Evolutionary conservation across 2,329 filamentous ascomycete genomes (phyloP).

Genomic region (Colletotrichum falcatum): DNA sequence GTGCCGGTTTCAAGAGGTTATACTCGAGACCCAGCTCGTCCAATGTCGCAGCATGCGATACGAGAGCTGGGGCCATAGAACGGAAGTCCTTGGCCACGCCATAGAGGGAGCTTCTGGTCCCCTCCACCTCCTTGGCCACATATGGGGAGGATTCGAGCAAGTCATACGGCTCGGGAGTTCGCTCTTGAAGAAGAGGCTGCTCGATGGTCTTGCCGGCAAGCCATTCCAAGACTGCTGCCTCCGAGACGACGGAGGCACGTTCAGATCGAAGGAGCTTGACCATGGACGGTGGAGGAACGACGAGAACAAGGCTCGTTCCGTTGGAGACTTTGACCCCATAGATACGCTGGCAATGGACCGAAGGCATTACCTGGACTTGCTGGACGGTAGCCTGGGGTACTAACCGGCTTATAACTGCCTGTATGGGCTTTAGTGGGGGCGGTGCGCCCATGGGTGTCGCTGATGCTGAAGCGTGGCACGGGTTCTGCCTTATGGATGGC

Average conservation of each 20-base stretch:
- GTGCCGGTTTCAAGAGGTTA: conserved; percentile 55
- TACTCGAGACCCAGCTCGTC: conserved; percentile 52
- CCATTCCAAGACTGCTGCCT: conserved; percentile 60
- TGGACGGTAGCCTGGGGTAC: conserved; percentile 50
- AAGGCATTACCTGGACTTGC: conserved; percentile 50
- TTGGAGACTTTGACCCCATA: conserved; percentile 59
- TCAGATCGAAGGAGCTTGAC: conserved; percentile 61
- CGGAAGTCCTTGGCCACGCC: not conserved
- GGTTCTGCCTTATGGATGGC: conserved; percentile 32
- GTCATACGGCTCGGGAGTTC: conserved; percentile 23
- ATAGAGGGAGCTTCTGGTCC: not conserved
- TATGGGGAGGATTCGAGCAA: not conserved
- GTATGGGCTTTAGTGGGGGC: conserved; percentile 49
- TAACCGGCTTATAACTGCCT: conserved; percentile 51
- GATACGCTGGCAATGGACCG: conserved; percentile 54
- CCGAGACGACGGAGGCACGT: conserved; percentile 56
- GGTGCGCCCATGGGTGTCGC: conserved; percentile 48
- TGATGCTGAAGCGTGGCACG: conserved; percentile 6
- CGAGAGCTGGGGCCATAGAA: conserved; percentile 52
- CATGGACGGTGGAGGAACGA: conserved; percentile 56
- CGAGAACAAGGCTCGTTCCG: conserved; percentile 55
- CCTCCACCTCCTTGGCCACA: not conserved
- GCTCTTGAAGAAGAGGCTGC: conserved; percentile 26
- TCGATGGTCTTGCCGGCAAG: conserved; percentile 47
- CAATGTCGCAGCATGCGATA: conserved; percentile 52